Base-by-base conservation (phyloP, 495 filamentous ascomycete species). In the Aspergillus bertholletiae region DNA sequence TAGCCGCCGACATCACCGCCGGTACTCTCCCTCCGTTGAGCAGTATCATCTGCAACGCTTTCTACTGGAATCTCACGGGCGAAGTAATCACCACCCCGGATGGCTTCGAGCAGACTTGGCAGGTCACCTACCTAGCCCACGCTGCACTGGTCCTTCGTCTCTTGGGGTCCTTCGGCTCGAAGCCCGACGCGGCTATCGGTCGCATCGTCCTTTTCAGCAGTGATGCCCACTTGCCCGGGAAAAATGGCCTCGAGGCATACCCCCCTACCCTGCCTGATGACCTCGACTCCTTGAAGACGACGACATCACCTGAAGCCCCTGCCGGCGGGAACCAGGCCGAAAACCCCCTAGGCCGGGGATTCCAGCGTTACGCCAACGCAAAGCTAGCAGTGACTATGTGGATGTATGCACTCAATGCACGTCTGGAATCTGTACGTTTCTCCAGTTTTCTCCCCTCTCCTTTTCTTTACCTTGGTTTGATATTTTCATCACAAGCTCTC, bases 41-140 rank as follows among this genome's bases (percentile, higher is more conserved):
- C 0, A 70, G 72, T 17, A 63, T 80, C 7, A 62, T 82, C 8
- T 68, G 76, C 46, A 73, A 76, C 34, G 75, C 77, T 1, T 73
- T 72, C 32, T 73, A 71, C 18, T 66, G 60, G 60, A 56, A 57
- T 23, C 23, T 63, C 53, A 65, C 9, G 11, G 30, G 3, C 55
- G 49, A 9, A 46, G 41, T n/a, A 17, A 49, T 58, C 21, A 57
- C 58, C 1, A 63, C 68, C 28, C 51, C 69, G 67, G 1, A 8
- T 4, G 26, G 4, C 8, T 73, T 71, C 49, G 75, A 78, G 17
- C 70, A 64, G 60, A 71, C 66, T 1, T 80, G 78, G 46, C 71
- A 73, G 28, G 63, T 71, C n/a, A 77, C 73, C 34, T 72, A 77
- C 52, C 64, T 81, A 13, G 68, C 72, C 7, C 74, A 79, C 22